Evolutionary conservation across 2,329 filamentous ascomycete genomes (phyloP).

Genomic region (Bipolaris cookei): DNA sequence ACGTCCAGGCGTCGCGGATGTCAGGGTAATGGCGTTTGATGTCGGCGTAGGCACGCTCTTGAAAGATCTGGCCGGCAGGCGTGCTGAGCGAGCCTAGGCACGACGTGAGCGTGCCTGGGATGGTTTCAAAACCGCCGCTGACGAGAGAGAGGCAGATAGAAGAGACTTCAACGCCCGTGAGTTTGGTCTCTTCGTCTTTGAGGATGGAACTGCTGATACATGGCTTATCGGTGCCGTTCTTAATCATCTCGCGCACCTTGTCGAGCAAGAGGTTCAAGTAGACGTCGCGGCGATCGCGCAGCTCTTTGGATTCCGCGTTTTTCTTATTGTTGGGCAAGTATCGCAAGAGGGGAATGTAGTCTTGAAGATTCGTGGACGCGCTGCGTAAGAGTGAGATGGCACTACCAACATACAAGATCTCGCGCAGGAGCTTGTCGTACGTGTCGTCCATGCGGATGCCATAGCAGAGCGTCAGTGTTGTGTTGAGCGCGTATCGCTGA

Average conservation of each 20-base stretch:
- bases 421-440: slow-evolving; percentile 59
- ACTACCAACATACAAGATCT: slow-evolving; percentile 61
- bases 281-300: slow-evolving; percentile 56
- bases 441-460: slow-evolving; percentile 62
- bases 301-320: slow-evolving; percentile 54
- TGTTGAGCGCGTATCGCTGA: slow-evolving; percentile 61
- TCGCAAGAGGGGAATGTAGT: slow-evolving; percentile 59
- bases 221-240: slow-evolving; percentile 59
- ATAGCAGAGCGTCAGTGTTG: slow-evolving; percentile 61
- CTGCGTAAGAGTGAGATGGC: slow-evolving; percentile 59
- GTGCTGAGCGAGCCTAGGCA: slow-evolving; percentile 60
- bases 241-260: slow-evolving; percentile 60
- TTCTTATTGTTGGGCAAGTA: slow-evolving; percentile 62
- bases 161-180: slow-evolving; percentile 60
- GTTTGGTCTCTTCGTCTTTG: slow-evolving; percentile 61
- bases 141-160: slow-evolving; percentile 62
- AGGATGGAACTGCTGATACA: slow-evolving; percentile 62
- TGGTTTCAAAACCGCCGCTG: slow-evolving; percentile 62
- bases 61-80: slow-evolving; percentile 57
- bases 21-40: slow-evolving; percentile 42
- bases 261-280: slow-evolving; percentile 59
- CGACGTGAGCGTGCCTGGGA: slow-evolving; percentile 60
- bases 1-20: slow-evolving; percentile 59
- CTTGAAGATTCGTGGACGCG: slow-evolving; percentile 61
- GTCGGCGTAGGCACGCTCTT: slow-evolving; percentile 56